These are phyloP conservation scores for Thelonectria blattea DNA, from an alignment of 2,329 filamentous ascomycete genomes.

Conservation along the genomic window DNA sequence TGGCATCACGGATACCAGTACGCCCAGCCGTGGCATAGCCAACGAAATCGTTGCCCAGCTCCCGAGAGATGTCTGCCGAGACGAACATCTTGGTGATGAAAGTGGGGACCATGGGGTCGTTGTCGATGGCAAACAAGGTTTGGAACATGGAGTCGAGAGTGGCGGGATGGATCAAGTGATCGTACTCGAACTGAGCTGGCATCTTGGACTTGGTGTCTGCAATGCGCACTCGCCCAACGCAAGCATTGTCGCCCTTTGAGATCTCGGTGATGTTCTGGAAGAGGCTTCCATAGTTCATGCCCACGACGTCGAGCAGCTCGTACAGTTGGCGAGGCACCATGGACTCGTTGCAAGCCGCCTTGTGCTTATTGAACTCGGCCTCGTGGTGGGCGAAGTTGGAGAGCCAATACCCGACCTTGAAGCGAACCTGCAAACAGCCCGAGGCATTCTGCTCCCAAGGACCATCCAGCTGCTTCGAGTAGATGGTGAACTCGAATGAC, in stretches of 20 bases:
- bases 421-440: constrained; percentile 41
- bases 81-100: constrained; percentile 54
- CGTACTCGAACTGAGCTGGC: constrained; percentile 59
- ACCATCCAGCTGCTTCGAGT: constrained; percentile 50
- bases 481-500: constrained; percentile 50
- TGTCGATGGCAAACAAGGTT: constrained; percentile 53
- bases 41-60: constrained; percentile 44
- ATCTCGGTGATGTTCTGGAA: constrained; percentile 56
- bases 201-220: constrained; percentile 59
- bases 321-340: constrained; percentile 55
- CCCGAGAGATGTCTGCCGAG: constrained; percentile 45
- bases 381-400: constrained; percentile 29
- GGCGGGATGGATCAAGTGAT: constrained; percentile 62
- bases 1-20: constrained; percentile 46
- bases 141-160: constrained; percentile 65
- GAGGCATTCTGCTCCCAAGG: constrained; percentile 53
- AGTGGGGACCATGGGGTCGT: constrained; percentile 56
- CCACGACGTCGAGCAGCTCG: constrained; percentile 55
- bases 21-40: constrained; percentile 50
- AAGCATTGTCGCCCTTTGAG: constrained; percentile 41
- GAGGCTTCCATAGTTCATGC: constrained; percentile 57
- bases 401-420: constrained; percentile 29
- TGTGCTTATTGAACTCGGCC: constrained; percentile 33
- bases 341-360: constrained; percentile 40
- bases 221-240: constrained; percentile 48